Conservation (phyloP, 2,329 filamentous ascomycete species). For the Cordyceps tenuipes region DNA sequence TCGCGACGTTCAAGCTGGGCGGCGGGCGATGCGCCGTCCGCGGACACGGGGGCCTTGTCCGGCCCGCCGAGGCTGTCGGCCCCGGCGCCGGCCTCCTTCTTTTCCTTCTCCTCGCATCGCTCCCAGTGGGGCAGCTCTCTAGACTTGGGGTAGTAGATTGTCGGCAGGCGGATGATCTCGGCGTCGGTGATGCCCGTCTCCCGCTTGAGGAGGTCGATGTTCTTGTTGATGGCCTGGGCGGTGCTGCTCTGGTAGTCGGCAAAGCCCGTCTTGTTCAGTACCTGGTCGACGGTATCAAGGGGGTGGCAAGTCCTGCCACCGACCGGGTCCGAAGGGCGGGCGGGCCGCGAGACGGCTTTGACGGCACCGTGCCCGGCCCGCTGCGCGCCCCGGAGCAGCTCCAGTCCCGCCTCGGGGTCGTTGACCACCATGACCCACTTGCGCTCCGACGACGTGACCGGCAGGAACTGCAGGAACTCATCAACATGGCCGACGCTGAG, state of each 20-base stretch:
- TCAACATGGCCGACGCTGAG: constrained; percentile 21
- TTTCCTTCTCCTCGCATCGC: too few species aligned
- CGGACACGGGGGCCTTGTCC: too few species aligned
- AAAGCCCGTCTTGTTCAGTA: constrained; percentile 13
- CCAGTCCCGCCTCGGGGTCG: constrained; percentile 17
- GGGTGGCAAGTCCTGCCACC: constrained; percentile 12
- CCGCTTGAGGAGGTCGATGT: constrained; percentile 17
- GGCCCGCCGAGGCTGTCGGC: too few species aligned
- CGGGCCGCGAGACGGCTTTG: constrained; percentile 11
- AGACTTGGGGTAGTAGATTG: constrained; percentile 12
- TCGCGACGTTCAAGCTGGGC: too few species aligned
- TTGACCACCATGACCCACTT: constrained; percentile 20
- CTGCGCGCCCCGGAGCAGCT: constrained; percentile 15
- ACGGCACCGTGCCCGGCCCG: constrained; percentile 14
- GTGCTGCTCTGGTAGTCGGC: constrained; percentile 10
- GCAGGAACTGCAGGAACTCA: constrained; percentile 24
- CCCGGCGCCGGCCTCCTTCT: too few species aligned
- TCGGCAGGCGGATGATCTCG: constrained; percentile 19
- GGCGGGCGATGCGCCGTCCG: too few species aligned
- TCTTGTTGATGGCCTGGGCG: constrained; percentile 16
- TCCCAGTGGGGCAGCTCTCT: too few species aligned
- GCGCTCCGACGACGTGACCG: constrained; percentile 15
- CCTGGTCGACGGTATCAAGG: constrained; percentile 14
- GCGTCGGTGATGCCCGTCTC: constrained; percentile 19
- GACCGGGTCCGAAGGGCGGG: constrained; percentile 5